A percentile compares a stretch with the other conserved stretches of the same genome.
These are phyloP conservation scores for Penicillium verrucosum DNA, from an alignment of 2,329 filamentous ascomycete genomes.

Conservation along the genomic window DNA sequence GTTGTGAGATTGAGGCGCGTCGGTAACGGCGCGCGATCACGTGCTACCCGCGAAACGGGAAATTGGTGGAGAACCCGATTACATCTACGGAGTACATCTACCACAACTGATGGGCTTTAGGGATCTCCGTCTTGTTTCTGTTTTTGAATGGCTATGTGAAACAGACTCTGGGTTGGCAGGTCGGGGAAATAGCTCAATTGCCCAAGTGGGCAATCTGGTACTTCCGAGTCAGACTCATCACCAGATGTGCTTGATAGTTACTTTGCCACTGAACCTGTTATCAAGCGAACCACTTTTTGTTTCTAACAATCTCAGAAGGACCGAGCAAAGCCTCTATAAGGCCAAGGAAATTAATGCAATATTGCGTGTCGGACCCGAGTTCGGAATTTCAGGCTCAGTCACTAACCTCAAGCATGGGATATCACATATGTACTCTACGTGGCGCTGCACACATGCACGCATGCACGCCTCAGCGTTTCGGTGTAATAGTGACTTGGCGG, in stretches of 20 bases:
- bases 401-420: neutral
- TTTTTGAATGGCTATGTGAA: neutral
- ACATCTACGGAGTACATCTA: neutral
- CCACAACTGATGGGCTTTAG: neutral
- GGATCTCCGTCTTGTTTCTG: neutral
- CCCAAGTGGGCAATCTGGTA: neutral
- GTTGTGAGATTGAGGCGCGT: conserved; percentile 9
- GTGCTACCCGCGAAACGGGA: neutral
- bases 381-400: neutral
- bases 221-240: neutral
- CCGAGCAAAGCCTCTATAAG: neutral
- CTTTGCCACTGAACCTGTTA: too few species aligned
- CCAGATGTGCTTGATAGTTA: too few species aligned
- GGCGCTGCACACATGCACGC: neutral
- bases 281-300: too few species aligned
- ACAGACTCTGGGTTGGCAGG: neutral
- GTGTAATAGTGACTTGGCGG: too few species aligned
- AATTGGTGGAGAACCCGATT: neutral
- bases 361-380: neutral
- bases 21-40: conserved; percentile 14
- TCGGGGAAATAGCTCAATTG: too few species aligned
- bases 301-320: neutral
- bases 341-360: too few species aligned
- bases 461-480: neutral
- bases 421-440: neutral